Evolutionary conservation across 768 basidiomycete genomes (phyloP).

Genomic region (Leccinum ochraceum): DNA sequence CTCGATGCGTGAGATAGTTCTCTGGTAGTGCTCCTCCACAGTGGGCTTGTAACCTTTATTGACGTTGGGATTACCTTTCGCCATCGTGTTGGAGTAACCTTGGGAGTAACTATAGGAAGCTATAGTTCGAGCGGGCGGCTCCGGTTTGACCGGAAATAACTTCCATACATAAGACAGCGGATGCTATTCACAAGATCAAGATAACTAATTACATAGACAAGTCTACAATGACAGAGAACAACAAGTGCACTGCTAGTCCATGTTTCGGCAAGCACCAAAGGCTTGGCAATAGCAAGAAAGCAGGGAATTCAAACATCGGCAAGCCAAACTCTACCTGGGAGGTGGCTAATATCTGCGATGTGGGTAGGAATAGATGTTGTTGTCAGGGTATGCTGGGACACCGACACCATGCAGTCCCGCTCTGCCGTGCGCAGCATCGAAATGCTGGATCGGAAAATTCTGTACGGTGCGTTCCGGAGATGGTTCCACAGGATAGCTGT

Average conservation of each 20-base stretch:
- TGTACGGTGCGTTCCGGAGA: constrained; percentile 17
- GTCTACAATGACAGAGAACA: not conserved
- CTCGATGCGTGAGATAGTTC: constrained; percentile 64
- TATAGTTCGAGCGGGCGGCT: not conserved
- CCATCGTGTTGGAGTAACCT: constrained; percentile 10
- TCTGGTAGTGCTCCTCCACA: constrained; percentile 55
- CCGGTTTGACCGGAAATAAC: not conserved
- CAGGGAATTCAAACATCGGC: constrained; percentile 5
- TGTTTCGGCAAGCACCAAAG: constrained; percentile 16
- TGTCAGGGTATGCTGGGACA: constrained; percentile 13
- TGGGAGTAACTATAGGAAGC: not conserved
- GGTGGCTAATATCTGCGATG: constrained; percentile 9
- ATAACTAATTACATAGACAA: constrained; percentile 13
- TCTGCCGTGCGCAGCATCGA: constrained; percentile 12
- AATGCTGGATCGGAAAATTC: constrained; percentile 10
- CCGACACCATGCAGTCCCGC: constrained; percentile 14
- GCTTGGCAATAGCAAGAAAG: constrained; percentile 9
- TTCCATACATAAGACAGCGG: not conserved
- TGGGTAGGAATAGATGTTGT: constrained; percentile 14
- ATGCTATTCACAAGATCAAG: not conserved
- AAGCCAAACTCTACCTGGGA: constrained; percentile 3
- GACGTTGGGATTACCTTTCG: constrained; percentile 12
- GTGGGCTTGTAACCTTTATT: constrained; percentile 15
- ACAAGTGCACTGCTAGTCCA: constrained; percentile 14
- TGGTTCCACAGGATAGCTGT: constrained; percentile 11